Evolutionary conservation across 176 grass and related monocot species (phyloP).

Genomic region (Coix lacrymajobi): DNA sequence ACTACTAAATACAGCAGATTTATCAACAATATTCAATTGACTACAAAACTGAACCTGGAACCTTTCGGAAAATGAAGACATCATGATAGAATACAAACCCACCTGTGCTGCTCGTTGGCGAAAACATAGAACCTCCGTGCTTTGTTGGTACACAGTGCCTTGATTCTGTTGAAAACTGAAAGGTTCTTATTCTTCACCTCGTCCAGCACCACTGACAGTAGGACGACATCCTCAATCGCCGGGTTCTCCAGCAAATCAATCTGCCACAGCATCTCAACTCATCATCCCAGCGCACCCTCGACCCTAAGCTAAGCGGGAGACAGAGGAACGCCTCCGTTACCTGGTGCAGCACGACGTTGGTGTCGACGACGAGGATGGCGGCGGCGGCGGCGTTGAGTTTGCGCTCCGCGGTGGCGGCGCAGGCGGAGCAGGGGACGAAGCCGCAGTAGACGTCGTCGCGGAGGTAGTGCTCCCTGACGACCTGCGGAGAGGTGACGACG

Average conservation of each 20-base stretch:
- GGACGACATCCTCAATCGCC: constrained; percentile 78
- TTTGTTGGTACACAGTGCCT: constrained; percentile 73
- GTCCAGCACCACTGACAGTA: constrained; percentile 82
- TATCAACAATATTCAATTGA: neutral
- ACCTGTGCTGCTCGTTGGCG: constrained; percentile 89
- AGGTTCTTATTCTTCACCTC: constrained; percentile 97
- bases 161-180: constrained; percentile 80
- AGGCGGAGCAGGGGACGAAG: constrained; percentile 54
- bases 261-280: constrained; percentile 20
- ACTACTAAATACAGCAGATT: neutral
- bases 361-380: constrained; percentile 83
- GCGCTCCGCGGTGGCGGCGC: constrained; percentile 46
- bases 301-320: neutral
- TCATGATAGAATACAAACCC: neutral
- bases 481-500: constrained; percentile 19
- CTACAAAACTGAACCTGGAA: neutral
- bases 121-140: constrained; percentile 85
- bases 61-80: neutral
- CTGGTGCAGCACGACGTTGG: constrained; percentile 94
- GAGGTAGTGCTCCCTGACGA: constrained; percentile 97
- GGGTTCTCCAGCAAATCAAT: constrained; percentile 95
- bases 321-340: neutral
- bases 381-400: constrained; percentile 43
- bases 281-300: neutral
- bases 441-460: constrained; percentile 91